Conservation (phyloP, 495 filamentous ascomycete species). For the Aspergillus wentii region DNA sequence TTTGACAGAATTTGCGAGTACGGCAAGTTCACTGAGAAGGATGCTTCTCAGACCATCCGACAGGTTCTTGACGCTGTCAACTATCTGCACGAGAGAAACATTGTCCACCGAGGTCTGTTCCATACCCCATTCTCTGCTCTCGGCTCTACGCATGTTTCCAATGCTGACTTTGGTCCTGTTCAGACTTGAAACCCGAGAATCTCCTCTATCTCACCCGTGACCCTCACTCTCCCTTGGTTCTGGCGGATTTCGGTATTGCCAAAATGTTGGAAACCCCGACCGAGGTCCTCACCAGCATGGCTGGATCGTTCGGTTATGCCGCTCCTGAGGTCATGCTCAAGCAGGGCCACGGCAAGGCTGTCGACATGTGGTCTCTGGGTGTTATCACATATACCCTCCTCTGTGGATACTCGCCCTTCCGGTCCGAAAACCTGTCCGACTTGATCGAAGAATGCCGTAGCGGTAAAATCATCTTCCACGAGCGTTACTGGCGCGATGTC, state of each 20-base stretch:
- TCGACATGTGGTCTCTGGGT: constrained; percentile 98
- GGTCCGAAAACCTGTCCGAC: constrained; percentile 86
- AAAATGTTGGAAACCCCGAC: constrained; percentile 93
- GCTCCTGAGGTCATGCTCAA: constrained; percentile 98
- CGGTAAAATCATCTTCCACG: constrained; percentile 93
- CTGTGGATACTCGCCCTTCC: constrained; percentile 97
- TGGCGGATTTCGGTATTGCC: constrained; percentile 97
- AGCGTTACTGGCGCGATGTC: constrained; percentile 97
- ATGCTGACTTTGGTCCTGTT: constrained; percentile 1
- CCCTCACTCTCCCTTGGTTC: constrained; percentile 74
- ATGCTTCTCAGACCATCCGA: constrained; percentile 92
- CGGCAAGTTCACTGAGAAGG: constrained; percentile 98
- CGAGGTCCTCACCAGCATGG: constrained; percentile 95
- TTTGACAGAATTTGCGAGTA: constrained; percentile 99
- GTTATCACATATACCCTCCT: constrained; percentile 99
- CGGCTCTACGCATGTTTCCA: background rate
- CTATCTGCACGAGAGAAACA: constrained; percentile 91
- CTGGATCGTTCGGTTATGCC: constrained; percentile 96
- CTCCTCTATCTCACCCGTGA: constrained; percentile 84
- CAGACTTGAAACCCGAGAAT: constrained; percentile 98
- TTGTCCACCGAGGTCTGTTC: constrained; percentile 84
- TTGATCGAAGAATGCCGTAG: constrained; percentile 91
- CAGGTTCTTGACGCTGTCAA: constrained; percentile 93
- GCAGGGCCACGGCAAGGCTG: constrained; percentile 95
- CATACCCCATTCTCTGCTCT: background rate